Percentiles rank a stretch among this genome's conserved stretches.
These are phyloP conservation scores for Trametes sp. DNA, from an alignment of 1,284 basidiomycete species.

Conservation along the genomic window DNA sequence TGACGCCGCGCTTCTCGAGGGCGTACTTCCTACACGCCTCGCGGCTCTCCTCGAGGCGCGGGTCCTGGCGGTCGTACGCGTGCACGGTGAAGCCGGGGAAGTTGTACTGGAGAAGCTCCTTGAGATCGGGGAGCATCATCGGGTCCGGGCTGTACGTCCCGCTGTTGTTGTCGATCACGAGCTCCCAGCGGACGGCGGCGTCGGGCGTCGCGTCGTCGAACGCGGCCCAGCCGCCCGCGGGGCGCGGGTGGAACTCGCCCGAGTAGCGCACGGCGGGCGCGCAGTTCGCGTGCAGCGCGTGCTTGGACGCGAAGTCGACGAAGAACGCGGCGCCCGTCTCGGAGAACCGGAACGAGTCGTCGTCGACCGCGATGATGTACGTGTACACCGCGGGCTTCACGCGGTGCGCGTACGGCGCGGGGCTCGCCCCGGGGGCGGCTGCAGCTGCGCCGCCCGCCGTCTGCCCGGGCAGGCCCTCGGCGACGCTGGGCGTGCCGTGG, in stretches of 20 bases:
- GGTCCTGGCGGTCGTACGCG: conserved; percentile 65
- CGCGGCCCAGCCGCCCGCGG: conserved; percentile 68
- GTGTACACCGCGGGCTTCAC: conserved; percentile 83
- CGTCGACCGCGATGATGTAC: conserved; percentile 73
- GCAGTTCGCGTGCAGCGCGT: conserved; percentile 53
- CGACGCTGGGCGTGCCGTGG: conserved; percentile 43
- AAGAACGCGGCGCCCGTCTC: conserved; percentile 84
- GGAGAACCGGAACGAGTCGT: conserved; percentile 78
- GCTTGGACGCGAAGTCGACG: conserved; percentile 82
- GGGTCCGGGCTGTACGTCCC: conserved; percentile 78
- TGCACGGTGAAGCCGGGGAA: conserved; percentile 69
- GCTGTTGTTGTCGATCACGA: conserved; percentile 81
- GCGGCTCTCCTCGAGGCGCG: conserved; percentile 61
- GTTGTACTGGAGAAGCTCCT: conserved; percentile 69
- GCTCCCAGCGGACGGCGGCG: conserved; percentile 67
- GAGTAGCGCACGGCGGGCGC: conserved; percentile 65
- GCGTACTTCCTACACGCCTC: conserved; percentile 74
- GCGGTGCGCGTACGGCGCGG: conserved; percentile 50
- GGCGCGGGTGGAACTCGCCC: conserved; percentile 82
- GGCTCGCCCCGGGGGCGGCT: conserved; percentile 21
- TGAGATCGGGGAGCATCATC: conserved; percentile 59
- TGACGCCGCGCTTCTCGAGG: conserved; percentile 59
- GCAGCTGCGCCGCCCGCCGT: not conserved
- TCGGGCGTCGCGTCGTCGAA: conserved; percentile 65
- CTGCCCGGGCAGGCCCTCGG: conserved; percentile 12